phyloP scores from a whole-genome alignment of 2,329 filamentous ascomycete genomes.

The Ascochyta pisi region DNA sequence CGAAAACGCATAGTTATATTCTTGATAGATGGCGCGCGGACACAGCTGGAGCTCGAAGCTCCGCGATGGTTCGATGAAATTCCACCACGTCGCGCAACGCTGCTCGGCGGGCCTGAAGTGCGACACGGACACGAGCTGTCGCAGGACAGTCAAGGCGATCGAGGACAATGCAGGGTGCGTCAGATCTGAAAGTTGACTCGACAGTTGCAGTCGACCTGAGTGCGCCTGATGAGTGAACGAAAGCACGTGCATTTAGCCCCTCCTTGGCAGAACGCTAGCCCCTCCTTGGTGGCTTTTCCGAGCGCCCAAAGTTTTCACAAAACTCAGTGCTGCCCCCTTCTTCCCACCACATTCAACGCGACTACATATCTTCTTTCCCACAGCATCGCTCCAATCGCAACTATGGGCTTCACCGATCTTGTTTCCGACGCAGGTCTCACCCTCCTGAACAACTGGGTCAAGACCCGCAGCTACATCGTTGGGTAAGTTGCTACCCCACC shows the following conservation, averaged over 20 bases:
- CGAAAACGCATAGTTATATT: constrained; percentile 34
- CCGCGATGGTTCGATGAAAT: constrained; percentile 31
- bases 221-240: constrained; percentile 1
- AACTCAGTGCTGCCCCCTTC: constrained; percentile 26
- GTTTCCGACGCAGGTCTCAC: constrained; percentile 70
- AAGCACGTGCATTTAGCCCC: constrained; percentile 20
- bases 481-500: constrained; percentile 68
- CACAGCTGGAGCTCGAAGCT: constrained; percentile 31
- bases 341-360: constrained; percentile 25
- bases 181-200: background rate
- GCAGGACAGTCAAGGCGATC: background rate
- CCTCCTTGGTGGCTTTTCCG: constrained; percentile 9
- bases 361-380: constrained; percentile 19
- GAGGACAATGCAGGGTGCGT: background rate
- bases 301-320: constrained; percentile 27
- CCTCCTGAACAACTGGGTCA: constrained; percentile 75
- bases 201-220: background rate
- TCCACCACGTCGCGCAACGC: constrained; percentile 21
- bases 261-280: constrained; percentile 15
- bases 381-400: constrained; percentile 38
- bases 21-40: constrained; percentile 24
- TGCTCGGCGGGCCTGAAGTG: background rate
- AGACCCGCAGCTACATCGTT: constrained; percentile 79
- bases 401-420: constrained; percentile 75
- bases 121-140: background rate